Base-by-base conservation (phyloP, 306 rosid species). In the Rosa lucieae region DNA sequence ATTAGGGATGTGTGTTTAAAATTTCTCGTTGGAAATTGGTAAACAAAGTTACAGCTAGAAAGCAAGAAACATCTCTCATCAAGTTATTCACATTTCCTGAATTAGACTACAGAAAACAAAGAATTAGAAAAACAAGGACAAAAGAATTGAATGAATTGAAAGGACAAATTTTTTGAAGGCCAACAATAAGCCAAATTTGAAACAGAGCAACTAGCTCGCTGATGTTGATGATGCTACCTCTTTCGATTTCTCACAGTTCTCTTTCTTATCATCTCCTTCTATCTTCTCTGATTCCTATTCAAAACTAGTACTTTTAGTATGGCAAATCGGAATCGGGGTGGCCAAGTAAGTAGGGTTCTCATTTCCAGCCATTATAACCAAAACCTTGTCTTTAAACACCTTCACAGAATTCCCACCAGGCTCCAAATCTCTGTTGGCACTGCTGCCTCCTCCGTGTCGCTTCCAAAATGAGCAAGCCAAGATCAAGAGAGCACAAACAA, bases 361-460 rank as follows among this genome's bases (percentile, higher is more conserved):
- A 23, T 95, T 89, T 21, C 98, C 99, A 0, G 98, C 99, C 99
- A 95, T 93, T 13, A 93, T 91, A 42, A 95, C 99, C 74, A 93
- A 85, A 76, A 90, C 21, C 74, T 93, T 93, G 58, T 93, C 96
- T 61, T 91, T 92, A 6, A 83, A 88, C 6, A 89, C 87, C 83
- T 83, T 87, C 37, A 21, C 74, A 17, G 78, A 74, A 39, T 81
- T 48, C 8, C 69, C 37, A 0, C 70, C 86, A 9, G 20, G 79
- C 70, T 86, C 97, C 40, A 88, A 32, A 32, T 32, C 89, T 11
- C 88, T 49, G 3, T 52, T 62, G 17, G 12, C 52, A 0, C 67
- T 40, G 35, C 2, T 76, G 0, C 66, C 65, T 20, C 88, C 88
- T 55, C 88, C 72, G 21, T 51, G 49, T 4, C 88, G 86, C 44